These are phyloP conservation scores for Coccomyxa subellipsoidea DNA, from an alignment of 163 green algal species.

Conservation along the genomic window DNA sequence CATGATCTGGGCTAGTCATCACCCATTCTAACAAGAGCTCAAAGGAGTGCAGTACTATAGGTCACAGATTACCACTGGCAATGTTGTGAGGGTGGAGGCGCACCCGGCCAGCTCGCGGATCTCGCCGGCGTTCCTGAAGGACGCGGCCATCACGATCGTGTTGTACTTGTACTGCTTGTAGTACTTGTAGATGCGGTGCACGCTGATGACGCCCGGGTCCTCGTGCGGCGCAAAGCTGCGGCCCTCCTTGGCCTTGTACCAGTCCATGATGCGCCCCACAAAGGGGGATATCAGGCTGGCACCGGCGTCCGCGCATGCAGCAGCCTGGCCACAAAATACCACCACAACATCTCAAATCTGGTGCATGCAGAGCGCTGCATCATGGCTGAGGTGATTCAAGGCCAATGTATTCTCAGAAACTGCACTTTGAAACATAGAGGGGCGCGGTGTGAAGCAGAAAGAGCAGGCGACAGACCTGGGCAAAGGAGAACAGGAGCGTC, in stretches of 20 bases:
- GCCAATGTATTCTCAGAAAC: too few relatives aligned
- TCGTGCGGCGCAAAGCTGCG: conserved; percentile 65
- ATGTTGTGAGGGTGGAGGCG: too few relatives aligned
- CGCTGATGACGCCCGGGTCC: conserved; percentile 80
- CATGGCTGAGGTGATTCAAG: too few relatives aligned
- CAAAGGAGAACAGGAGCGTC: conserved; percentile 90
- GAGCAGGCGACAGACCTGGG: conserved; percentile 48
- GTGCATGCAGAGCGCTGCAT: not conserved
- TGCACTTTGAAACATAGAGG: too few relatives aligned
- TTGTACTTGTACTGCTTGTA: conserved; percentile 59
- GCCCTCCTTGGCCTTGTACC: conserved; percentile 72
- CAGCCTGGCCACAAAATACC: conserved; percentile 52
- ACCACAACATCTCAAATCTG: not conserved
- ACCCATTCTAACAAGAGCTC: too few relatives aligned
- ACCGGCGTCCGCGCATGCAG: conserved; percentile 77
- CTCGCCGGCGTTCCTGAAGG: conserved; percentile 85
- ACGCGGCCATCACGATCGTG: conserved; percentile 88
- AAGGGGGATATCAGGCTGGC: conserved; percentile 87
- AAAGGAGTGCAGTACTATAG: too few relatives aligned
- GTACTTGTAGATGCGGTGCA: conserved; percentile 86
- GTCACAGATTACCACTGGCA: too few relatives aligned
- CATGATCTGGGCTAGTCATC: too few relatives aligned
- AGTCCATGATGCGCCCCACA: conserved; percentile 91
- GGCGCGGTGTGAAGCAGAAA: not conserved
- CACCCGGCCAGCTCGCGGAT: conserved; percentile 77